Evolutionary conservation across 352 stramenopile species (phyloP).

Genomic region (Pythium plurisporium): DNA sequence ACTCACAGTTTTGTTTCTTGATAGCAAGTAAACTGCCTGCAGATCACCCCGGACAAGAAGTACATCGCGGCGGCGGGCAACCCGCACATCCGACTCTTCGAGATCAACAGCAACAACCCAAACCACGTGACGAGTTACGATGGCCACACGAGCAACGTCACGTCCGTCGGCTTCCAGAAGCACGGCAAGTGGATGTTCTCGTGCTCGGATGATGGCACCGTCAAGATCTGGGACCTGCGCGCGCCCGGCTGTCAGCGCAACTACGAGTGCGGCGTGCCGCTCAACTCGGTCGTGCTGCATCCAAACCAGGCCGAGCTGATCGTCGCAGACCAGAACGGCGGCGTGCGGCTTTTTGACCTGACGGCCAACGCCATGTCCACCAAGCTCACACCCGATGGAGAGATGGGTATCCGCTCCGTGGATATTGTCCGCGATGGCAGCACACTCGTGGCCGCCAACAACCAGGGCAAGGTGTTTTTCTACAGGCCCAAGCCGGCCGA

Average conservation of each 20-base stretch:
- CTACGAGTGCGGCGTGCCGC: constrained; percentile 82
- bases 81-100: constrained; percentile 96
- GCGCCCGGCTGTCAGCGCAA: constrained; percentile 81
- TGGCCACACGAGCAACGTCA: constrained; percentile 96
- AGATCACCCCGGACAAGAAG: constrained; percentile 96
- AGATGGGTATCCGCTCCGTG: constrained; percentile 88
- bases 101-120: constrained; percentile 95
- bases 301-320: constrained; percentile 91
- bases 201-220: constrained; percentile 94
- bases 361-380: constrained; percentile 64
- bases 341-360: constrained; percentile 90
- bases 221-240: constrained; percentile 94
- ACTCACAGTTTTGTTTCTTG: not conserved
- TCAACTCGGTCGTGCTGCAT: constrained; percentile 95
- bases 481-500: constrained; percentile 72
- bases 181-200: constrained; percentile 98
- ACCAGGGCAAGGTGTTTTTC: constrained; percentile 94
- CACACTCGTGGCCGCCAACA: constrained; percentile 91
- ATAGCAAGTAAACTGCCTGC: constrained; percentile 95
- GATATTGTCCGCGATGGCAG: constrained; percentile 92
- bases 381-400: constrained; percentile 65
- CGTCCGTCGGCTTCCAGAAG: constrained; percentile 95
- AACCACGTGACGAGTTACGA: constrained; percentile 95
- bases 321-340: constrained; percentile 91
- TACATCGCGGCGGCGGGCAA: constrained; percentile 97